Evolutionary conservation across 306 rosid species (phyloP), one percentile per base, ranked within the genome.

Genomic region (Rosa persica): DNA sequence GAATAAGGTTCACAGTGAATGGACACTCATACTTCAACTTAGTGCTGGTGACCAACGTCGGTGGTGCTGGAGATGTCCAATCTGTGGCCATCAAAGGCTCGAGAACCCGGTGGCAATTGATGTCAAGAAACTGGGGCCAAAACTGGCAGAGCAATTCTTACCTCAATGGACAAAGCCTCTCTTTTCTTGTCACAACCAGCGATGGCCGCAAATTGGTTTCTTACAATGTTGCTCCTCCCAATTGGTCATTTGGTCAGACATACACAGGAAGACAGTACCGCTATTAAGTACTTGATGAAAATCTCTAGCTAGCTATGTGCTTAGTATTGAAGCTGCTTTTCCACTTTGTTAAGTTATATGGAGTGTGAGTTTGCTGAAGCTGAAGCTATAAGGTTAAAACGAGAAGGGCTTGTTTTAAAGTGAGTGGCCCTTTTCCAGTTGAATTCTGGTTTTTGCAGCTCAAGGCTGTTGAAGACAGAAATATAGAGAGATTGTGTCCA

Each of bases 51-150:
- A 92, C 97, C 0, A 92, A 92, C 68, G 97, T 92, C 43, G 97
- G 97, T 1, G 97, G 97, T 2, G 97, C 97, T 27, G 97, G 97
- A 40, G 97, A 92, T 82, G 94, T 84, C 25, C 93, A 90, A 44
- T 69, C 88, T 25, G 87, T 92, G 48, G 46, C 93, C 42, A 90
- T 92, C 74, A 92, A 88, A 76, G 97, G 97, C 36, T 90, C 97
- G 30, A 86, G 93, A 62, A 81, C 85, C 39, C 77, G 93, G 55
- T 92, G 94, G 97, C 91, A 84, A 78, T 44, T 88, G 57, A 88
- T 92, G 93, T 92, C 97, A 47, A 84, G 97, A 47, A 92, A 92
- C 20, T 92, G 97, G 97, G 97, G 97, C 2, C 94, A 92, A 80
- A 92, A 92, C 65, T 92, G 97, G 97, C 92, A 89, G 79, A 91